Evolutionary conservation across 2,329 filamentous ascomycete genomes (phyloP).

Genomic region (Talaromyces sp.): DNA sequence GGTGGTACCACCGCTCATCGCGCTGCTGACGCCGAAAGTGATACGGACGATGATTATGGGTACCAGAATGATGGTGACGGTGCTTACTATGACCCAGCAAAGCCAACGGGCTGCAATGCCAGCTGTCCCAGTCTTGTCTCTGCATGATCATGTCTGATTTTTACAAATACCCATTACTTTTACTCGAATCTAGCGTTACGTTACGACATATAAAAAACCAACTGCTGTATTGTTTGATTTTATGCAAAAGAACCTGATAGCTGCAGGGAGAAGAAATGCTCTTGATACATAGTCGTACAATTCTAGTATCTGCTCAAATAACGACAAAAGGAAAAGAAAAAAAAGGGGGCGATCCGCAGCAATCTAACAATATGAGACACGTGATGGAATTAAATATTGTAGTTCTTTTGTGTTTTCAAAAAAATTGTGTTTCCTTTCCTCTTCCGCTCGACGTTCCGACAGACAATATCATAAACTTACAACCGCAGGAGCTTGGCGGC

Average conservation of each 20-base stretch:
- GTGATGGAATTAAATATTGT: conserved; percentile 22
- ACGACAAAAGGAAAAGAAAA: conserved; percentile 19
- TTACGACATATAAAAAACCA: not conserved
- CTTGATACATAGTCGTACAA: conserved; percentile 15
- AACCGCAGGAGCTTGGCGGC: conserved; percentile 82
- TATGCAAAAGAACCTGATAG: not conserved
- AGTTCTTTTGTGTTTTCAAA: not conserved
- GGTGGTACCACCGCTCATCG: not conserved
- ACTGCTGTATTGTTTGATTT: not conserved
- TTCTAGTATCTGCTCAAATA: conserved; percentile 17
- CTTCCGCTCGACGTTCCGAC: conserved; percentile 12
- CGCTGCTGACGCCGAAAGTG: conserved; percentile 57
- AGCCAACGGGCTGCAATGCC: conserved; percentile 46
- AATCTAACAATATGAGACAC: conserved; percentile 30
- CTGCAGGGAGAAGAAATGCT: not conserved
- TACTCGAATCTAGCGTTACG: not conserved
- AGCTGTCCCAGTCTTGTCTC: conserved; percentile 27
- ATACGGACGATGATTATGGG: conserved; percentile 63
- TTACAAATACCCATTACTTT: not conserved
- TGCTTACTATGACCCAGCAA: conserved; percentile 49
- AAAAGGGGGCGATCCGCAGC: conserved; percentile 17
- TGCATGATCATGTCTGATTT: not conserved
- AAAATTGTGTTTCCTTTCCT: conserved; percentile 6
- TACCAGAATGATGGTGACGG: conserved; percentile 24
- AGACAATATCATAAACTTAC: conserved; percentile 39